phyloP scores from a whole-genome alignment of 2,329 filamentous ascomycete genomes.

The Neophaeococcomyces mojaviensis region DNA sequence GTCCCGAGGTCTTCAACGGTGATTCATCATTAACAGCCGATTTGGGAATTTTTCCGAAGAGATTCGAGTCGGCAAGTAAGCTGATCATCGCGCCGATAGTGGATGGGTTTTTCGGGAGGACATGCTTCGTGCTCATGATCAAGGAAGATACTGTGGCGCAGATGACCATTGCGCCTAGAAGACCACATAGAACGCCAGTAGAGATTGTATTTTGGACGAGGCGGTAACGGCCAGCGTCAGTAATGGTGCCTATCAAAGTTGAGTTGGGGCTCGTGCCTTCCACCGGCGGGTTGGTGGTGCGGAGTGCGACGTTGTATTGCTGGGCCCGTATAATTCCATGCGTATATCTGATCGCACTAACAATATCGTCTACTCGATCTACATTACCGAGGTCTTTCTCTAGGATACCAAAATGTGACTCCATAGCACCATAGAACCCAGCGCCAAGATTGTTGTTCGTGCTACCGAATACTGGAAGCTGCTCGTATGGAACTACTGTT shows the following conservation, averaged over 20 bases:
- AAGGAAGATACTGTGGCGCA: constrained; percentile 14
- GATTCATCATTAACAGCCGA: background rate
- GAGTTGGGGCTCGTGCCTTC: too few species aligned
- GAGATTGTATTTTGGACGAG: constrained; percentile 22
- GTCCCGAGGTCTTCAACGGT: background rate
- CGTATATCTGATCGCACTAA: background rate
- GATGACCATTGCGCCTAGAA: constrained; percentile 19
- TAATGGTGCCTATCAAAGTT: background rate
- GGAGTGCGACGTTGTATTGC: background rate
- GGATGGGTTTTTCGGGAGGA: constrained; percentile 24
- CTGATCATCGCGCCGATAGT: constrained; percentile 24
- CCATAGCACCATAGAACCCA: background rate
- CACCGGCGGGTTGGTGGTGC: too few species aligned
- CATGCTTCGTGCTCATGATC: constrained; percentile 15
- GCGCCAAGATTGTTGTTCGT: too few species aligned
- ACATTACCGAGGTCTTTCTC: background rate
- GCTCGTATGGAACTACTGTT: background rate
- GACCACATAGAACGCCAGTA: constrained; percentile 19
- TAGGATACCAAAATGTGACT: background rate
- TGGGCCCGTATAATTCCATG: background rate
- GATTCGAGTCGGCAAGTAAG: constrained; percentile 20
- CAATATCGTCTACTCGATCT: background rate
- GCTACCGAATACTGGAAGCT: background rate
- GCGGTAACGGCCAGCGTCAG: background rate
- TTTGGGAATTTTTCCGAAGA: background rate